Base-by-base conservation (phyloP, 306 rosid genomes). In the Dalbergia cochinchinensis region DNA sequence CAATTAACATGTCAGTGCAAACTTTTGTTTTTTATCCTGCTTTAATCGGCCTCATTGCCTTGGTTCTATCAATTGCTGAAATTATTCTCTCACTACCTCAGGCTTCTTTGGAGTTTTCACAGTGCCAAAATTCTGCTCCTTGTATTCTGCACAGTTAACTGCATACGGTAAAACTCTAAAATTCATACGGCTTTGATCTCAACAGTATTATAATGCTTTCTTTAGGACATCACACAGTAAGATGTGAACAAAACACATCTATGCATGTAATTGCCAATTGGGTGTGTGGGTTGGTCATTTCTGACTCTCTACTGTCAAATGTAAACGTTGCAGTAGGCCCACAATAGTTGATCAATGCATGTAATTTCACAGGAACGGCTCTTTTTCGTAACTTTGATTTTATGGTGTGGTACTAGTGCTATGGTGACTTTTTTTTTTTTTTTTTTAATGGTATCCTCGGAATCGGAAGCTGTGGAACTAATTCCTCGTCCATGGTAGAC, bases 91-190 rank as follows among this genome's bases (percentile, higher is more conserved):
- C 37, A 68, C 42, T 80, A 75, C 55, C 64, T 34, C 92, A 93
- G 98, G 98, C 71, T 93, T 93, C 87, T 76, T 91, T 55, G 98
- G 89, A 47, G 90, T 87, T 14, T 93, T 93, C 59, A 91, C 90
- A 10, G 64, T 87, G 63, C 98, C 98, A 76, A 93, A 84, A 80
- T 39, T 91, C 82, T 89, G 86, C 86, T 88, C 92, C 10, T 78
- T 74, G 13, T 91, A 91, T 73, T 91, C 94, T 31, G 54, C 88
- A 42, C 91, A 85, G 79, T 61, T 91, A 37, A 76, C 90, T 48
- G 82, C 88, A 68, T 88, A 80, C 63, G 96, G 97, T 93, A 93
- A 91, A 51, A 57, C 60, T 50, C 51, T 71, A 39, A 45, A 34
- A 70, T 73, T 39, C n/a, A 6, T 71, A 44, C 20, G 57, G 18